phyloP scores from a whole-genome alignment of 441 rosid genomes.

The Bruguiera hainesii region DNA sequence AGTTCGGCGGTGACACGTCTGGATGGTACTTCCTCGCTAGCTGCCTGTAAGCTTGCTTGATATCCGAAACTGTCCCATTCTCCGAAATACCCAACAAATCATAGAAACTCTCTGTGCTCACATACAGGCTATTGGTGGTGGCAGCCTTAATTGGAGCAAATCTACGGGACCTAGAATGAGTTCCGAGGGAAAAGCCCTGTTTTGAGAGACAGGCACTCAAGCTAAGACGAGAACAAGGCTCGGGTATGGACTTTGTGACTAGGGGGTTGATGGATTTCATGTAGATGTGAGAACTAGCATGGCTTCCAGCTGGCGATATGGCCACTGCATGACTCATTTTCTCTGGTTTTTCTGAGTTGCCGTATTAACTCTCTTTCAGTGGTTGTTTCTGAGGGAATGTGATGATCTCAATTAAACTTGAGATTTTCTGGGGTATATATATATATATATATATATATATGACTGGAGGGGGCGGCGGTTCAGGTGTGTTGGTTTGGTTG shows the following conservation, averaged over 20 bases:
- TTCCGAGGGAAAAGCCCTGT: constrained; percentile 1
- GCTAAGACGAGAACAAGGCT: constrained; percentile 3
- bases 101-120: constrained; percentile 31
- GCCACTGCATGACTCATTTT: constrained; percentile 8
- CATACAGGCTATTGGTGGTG: background rate
- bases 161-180: constrained; percentile 3
- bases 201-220: constrained; percentile 18
- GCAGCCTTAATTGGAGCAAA: background rate
- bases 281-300: background rate
- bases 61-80: constrained; percentile 52
- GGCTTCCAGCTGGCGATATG: background rate
- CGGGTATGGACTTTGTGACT: background rate
- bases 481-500: background rate
- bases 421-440: no score
- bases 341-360: background rate
- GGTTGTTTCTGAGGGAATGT: no score
- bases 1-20: constrained; percentile 84
- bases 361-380: no score
- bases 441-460: no score
- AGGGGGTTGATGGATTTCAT: background rate
- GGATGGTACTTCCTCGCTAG: constrained; percentile 90
- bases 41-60: constrained; percentile 90
- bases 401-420: no score
- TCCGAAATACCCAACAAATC: constrained; percentile 73
- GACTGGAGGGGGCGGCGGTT: no score